phyloP scores from a whole-genome alignment of 2,329 filamentous ascomycete genomes.

The Ceratocystis cubensis region DNA sequence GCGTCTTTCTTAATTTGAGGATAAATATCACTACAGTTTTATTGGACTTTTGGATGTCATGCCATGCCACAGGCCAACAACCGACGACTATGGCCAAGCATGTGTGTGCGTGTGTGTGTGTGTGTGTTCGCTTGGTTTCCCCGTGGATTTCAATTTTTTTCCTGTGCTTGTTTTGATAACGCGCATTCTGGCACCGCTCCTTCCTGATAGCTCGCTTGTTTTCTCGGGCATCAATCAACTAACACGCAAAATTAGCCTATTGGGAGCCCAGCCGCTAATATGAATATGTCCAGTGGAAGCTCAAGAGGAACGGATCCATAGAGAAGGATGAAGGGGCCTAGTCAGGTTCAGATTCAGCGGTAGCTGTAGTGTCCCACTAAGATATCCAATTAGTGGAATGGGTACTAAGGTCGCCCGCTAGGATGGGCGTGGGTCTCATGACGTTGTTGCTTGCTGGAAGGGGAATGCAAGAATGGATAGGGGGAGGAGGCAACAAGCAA shows the following conservation, averaged over 20 bases:
- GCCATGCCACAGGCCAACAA: neutral
- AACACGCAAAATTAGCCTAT: neutral
- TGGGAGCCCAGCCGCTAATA: too few species aligned
- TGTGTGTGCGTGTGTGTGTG: neutral
- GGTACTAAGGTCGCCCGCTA: neutral
- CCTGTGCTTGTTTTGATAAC: neutral
- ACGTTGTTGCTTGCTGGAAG: conserved; percentile 9
- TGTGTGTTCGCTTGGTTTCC: neutral
- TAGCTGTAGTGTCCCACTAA: too few species aligned
- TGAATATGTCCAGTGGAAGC: neutral
- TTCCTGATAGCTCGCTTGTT: neutral
- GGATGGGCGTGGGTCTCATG: neutral
- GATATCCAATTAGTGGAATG: neutral
- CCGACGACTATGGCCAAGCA: neutral
- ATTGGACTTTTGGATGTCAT: neutral
- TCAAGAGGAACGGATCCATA: neutral
- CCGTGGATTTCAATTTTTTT: neutral
- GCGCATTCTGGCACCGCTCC: neutral
- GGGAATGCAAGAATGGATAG: conserved; percentile 7
- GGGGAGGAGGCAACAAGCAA: neutral
- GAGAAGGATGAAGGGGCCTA: neutral
- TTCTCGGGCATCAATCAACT: neutral
- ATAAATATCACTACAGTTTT: neutral
- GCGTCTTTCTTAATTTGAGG: neutral
- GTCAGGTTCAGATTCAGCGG: too few species aligned